Evolutionary conservation across 345 rosid species (phyloP), one percentile per base, ranked within the genome.

Genomic region (Eucalyptus microcorys): DNA sequence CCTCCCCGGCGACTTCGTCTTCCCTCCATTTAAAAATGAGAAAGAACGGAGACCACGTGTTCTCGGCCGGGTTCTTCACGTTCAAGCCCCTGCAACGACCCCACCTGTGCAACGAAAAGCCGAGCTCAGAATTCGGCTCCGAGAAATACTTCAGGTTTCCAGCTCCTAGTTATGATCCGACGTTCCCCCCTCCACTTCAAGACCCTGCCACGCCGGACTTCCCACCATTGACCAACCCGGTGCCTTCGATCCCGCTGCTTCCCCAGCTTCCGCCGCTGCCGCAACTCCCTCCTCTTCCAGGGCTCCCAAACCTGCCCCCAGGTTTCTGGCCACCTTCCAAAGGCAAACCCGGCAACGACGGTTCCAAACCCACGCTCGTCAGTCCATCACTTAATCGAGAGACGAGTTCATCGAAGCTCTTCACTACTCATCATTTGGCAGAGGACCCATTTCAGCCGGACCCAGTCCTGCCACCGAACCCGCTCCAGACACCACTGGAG

Each of bases 41-140:
- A 84, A 93, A 91, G 85, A 90, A 91, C 7, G 95, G 97, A 86
- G 87, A 89, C 11, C 92, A 93, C 24, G 89, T 98, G 48, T 98
- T 96, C 95, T 98, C 98, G 8, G 98, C 99, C n/a, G 99, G 99
- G 2, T 92, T 94, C 91, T 97, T 97, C 93, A 91, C 96, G 80
- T 97, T 98, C 94, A 98, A 93, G 93, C 99, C 99, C 1, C 87
- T 90, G 37, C 94, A 90, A 17, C 98, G 91, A 87, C 97, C 99
- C 12, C 81, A 66, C 45, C 87, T 95, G 6, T 98, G 98, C 90
- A 94, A 91, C 90, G 94, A 94, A 87, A 94, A 96, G 91, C 96
- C 94, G 3, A 93, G 92, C 10, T 53, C 83, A 85, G 85, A 86
- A 50, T 32, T 91, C 80, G 87, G 84, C 42, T 17, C 87, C 91